Percentiles rank a stretch among this genome's conserved stretches.
Evolutionary conservation across 1,139 yeast genomes (phyloP).

Genomic region (Geotrichum reessii): DNA sequence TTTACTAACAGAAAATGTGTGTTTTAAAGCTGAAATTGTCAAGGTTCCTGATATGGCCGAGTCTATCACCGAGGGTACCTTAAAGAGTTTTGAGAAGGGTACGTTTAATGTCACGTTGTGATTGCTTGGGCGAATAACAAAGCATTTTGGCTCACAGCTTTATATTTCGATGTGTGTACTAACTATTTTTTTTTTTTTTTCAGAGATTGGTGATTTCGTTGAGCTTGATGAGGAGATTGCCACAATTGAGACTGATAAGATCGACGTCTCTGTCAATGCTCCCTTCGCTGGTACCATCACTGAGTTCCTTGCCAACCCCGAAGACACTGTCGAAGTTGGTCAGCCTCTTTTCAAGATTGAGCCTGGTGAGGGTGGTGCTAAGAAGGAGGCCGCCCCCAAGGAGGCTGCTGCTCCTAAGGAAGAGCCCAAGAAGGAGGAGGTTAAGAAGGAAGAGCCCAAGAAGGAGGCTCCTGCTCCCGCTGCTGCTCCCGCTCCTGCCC

Average conservation of each 20-base stretch:
- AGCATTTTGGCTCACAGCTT: not conserved
- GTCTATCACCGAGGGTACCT: slow-evolving; percentile 95
- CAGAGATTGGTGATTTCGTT: slow-evolving; percentile 84
- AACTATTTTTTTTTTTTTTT: not conserved
- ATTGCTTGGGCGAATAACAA: not conserved
- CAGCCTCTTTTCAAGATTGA: slow-evolving; percentile 87
- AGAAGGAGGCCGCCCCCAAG: slow-evolving; percentile 26
- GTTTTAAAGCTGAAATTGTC: slow-evolving; percentile 40
- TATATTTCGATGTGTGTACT: not conserved
- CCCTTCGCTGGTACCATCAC: slow-evolving; percentile 88
- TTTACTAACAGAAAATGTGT: not conserved
- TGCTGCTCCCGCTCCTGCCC: slow-evolving; percentile 24
- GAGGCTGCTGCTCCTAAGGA: slow-evolving; percentile 34
- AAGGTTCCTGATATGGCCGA: slow-evolving; percentile 99
- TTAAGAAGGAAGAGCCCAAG: slow-evolving; percentile 28
- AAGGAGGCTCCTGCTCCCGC: slow-evolving; percentile 25
- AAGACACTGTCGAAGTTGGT: slow-evolving; percentile 94
- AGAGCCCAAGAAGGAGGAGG: slow-evolving; percentile 32
- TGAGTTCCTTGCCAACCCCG: slow-evolving; percentile 76
- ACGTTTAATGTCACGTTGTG: slow-evolving; percentile 8
- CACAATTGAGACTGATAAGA: slow-evolving; percentile 96
- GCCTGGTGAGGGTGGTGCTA: slow-evolving; percentile 70
- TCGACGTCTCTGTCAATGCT: slow-evolving; percentile 93
- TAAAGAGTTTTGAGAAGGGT: slow-evolving; percentile 59
- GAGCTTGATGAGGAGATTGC: slow-evolving; percentile 87